A percentile compares a stretch with the other conserved stretches of the same genome.
These are phyloP conservation scores for Sporothrix phasma DNA, from an alignment of 2,329 filamentous ascomycete species.

Conservation along the genomic window DNA sequence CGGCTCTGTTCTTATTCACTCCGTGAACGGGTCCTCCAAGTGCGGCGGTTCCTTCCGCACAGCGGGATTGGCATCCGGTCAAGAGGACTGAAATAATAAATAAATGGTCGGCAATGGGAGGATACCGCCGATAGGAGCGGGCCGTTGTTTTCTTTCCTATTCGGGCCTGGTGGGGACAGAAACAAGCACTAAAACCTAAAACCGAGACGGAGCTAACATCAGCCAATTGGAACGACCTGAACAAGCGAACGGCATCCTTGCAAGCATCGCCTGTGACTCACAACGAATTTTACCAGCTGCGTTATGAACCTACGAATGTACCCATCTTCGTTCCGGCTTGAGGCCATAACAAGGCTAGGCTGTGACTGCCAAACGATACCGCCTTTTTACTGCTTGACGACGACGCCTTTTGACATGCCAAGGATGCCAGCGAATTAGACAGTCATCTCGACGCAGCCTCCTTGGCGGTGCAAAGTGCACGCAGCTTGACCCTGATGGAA, in stretches of 20 bases:
- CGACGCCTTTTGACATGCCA: neutral
- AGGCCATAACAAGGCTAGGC: too few relatives aligned
- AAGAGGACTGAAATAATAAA: too few relatives aligned
- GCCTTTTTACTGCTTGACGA: neutral
- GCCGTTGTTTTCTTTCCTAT: neutral
- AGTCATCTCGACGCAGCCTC: neutral
- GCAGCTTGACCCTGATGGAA: neutral
- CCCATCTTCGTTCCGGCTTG: too few relatives aligned
- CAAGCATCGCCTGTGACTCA: neutral
- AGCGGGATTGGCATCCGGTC: too few relatives aligned
- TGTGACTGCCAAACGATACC: too few relatives aligned
- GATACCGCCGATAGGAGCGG: neutral
- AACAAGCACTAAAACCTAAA: neutral
- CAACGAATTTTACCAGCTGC: neutral
- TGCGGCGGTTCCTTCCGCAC: neutral
- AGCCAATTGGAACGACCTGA: neutral
- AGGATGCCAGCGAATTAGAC: neutral
- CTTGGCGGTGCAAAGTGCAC: neutral
- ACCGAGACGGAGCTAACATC: neutral
- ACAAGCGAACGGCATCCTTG: too few relatives aligned
- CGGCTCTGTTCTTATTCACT: too few relatives aligned
- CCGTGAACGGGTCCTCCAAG: neutral
- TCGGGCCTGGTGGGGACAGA: neutral
- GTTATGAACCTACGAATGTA: too few relatives aligned
- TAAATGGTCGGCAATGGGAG: too few relatives aligned